These are phyloP conservation scores for Avena sativa DNA, from an alignment of 176 grass and related monocot species.

Conservation along the genomic window DNA sequence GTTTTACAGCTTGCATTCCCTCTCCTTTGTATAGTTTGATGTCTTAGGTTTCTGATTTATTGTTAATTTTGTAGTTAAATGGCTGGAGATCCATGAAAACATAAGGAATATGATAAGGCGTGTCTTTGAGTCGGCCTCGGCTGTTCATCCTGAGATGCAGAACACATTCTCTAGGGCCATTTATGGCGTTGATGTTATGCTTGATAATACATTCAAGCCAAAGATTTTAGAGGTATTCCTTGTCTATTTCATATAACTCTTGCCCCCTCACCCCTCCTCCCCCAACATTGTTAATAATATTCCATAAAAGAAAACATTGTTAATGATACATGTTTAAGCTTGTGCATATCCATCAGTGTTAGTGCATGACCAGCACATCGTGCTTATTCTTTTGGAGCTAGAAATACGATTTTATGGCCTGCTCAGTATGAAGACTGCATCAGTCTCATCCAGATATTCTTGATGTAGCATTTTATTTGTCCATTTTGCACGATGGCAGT, in stretches of 20 bases:
- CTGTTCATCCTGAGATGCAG: slow-evolving; percentile 95
- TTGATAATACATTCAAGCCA: slow-evolving; percentile 76
- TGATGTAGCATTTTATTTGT: neutral
- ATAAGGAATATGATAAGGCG: slow-evolving; percentile 63
- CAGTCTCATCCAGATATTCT: slow-evolving; percentile 18
- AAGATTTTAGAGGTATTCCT: slow-evolving; percentile 86
- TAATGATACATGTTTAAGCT: neutral
- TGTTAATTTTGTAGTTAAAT: slow-evolving; percentile 66
- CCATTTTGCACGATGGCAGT: neutral
- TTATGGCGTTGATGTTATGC: slow-evolving; percentile 93
- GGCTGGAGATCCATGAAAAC: slow-evolving; percentile 73
- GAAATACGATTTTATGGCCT: slow-evolving; percentile 4
- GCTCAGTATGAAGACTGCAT: neutral
- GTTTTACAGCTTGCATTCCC: slow-evolving; percentile 34
- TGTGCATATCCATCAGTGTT: neutral
- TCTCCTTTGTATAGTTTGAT: slow-evolving; percentile 7
- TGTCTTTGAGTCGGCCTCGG: slow-evolving; percentile 79
- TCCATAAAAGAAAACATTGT: neutral
- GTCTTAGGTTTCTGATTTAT: slow-evolving; percentile 2
- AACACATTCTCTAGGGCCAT: slow-evolving; percentile 78
- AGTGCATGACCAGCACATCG: neutral
- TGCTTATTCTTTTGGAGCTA: neutral
- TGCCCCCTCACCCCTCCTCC: neutral
- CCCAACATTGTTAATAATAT: neutral
- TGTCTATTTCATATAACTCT: slow-evolving; percentile 11